Evolutionary conservation across 345 rosid genomes (phyloP).

Genomic region (Lagerstroemia speciosa): DNA sequence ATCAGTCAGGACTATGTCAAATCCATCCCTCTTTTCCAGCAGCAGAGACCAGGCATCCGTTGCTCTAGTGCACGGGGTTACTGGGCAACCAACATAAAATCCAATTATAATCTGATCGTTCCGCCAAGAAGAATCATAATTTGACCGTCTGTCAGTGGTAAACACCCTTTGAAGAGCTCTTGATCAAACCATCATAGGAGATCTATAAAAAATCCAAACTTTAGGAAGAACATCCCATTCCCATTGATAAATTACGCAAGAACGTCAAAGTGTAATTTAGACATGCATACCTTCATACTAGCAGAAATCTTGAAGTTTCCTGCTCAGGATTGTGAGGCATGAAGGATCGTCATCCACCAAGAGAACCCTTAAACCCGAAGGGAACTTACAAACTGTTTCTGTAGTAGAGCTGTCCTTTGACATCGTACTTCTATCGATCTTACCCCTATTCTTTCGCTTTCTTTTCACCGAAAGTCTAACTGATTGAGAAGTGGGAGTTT

Average conservation of each 20-base stretch:
- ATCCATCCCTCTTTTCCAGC: neutral
- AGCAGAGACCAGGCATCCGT: neutral
- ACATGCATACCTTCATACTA: neutral
- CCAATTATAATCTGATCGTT: neutral
- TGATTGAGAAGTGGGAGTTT: neutral
- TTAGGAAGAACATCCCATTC: too few species aligned
- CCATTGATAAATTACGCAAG: too few species aligned
- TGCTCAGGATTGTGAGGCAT: neutral
- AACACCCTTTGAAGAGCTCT: too few species aligned
- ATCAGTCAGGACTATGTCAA: conserved; percentile 7
- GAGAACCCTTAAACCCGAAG: conserved; percentile 5
- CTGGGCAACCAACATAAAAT: neutral
- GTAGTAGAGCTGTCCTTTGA: too few species aligned
- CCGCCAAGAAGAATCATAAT: too few species aligned
- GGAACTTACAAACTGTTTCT: too few species aligned
- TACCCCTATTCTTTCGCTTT: neutral
- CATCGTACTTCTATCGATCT: too few species aligned
- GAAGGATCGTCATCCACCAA: neutral
- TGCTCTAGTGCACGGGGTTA: neutral
- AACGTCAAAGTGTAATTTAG: neutral
- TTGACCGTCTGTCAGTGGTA: too few species aligned
- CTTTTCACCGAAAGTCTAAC: neutral
- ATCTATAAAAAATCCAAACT: neutral
- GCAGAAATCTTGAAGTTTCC: neutral
- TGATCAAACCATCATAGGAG: neutral